These are phyloP conservation scores for Didymella exigua DNA, from an alignment of 2,329 filamentous ascomycete species.

Conservation along the genomic window DNA sequence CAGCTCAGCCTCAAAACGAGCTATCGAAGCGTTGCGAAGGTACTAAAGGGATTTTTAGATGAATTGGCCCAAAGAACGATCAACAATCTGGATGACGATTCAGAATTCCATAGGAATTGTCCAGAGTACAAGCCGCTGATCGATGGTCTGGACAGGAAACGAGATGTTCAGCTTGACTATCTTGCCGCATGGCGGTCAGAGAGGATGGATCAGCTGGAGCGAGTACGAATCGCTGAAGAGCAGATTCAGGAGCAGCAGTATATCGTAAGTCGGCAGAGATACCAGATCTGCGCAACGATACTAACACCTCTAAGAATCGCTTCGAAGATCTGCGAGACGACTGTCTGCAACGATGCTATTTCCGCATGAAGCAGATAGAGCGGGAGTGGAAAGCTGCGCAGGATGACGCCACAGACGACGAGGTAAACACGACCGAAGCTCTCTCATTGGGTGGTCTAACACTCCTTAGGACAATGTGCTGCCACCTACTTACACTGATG, in stretches of 20 bases:
- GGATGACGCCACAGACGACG: slow-evolving; percentile 50
- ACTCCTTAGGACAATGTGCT: slow-evolving; percentile 39
- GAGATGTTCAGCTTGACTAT: slow-evolving; percentile 48
- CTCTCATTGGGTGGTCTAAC: slow-evolving; percentile 1
- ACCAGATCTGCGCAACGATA: not conserved
- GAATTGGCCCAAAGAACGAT: slow-evolving; percentile 68
- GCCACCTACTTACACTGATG: slow-evolving; percentile 40
- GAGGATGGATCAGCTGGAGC: slow-evolving; percentile 46
- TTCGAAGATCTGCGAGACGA: slow-evolving; percentile 42
- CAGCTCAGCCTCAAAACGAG: slow-evolving; percentile 69
- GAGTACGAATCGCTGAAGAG: slow-evolving; percentile 42
- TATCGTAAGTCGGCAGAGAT: slow-evolving; percentile 32
- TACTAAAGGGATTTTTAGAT: slow-evolving; percentile 68
- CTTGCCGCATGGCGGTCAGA: slow-evolving; percentile 47
- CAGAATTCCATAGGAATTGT: slow-evolving; percentile 59
- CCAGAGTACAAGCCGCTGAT: slow-evolving; percentile 61
- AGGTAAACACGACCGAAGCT: slow-evolving; percentile 31
- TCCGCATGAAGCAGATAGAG: slow-evolving; percentile 47
- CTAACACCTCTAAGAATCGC: slow-evolving; percentile 31
- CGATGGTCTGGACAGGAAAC: slow-evolving; percentile 57
- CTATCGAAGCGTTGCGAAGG: slow-evolving; percentile 67
- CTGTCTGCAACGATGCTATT: slow-evolving; percentile 46
- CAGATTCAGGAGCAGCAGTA: slow-evolving; percentile 46
- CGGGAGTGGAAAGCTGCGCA: slow-evolving; percentile 43
- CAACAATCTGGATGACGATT: slow-evolving; percentile 62